Evolutionary conservation across 2,329 filamentous ascomycete genomes (phyloP).

Genomic region (Pyrenophora graminea): DNA sequence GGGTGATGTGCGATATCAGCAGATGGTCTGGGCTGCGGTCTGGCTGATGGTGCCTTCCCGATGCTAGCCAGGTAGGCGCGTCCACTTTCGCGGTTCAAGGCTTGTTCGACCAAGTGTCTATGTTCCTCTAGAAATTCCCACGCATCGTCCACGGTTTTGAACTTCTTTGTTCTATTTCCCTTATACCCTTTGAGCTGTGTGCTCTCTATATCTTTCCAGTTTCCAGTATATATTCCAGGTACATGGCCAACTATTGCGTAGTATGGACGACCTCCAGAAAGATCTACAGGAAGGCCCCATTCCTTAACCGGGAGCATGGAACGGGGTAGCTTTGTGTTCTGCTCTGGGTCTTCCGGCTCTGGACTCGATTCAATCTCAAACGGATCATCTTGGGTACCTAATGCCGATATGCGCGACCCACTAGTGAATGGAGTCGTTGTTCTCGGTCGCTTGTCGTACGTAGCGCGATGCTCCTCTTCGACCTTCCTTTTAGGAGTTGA

Average conservation of each 20-base stretch:
- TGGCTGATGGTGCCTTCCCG: neutral
- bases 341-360: too few species aligned
- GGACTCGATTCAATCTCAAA: too few species aligned
- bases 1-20: neutral
- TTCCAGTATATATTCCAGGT: neutral
- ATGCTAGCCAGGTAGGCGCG: neutral
- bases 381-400: too few species aligned
- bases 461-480: too few species aligned
- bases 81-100: neutral
- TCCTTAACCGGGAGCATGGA: too few species aligned
- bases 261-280: too few species aligned
- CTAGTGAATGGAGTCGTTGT: too few species aligned
- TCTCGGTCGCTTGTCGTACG: too few species aligned
- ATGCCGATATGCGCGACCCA: neutral
- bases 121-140: neutral
- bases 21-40: neutral
- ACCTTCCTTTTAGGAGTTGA: too few species aligned
- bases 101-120: neutral
- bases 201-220: neutral
- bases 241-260: neutral
- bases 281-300: too few species aligned
- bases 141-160: neutral
- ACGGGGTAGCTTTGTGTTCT: too few species aligned
- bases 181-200: neutral
- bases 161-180: neutral